Conservation (phyloP, 768 basidiomycete species). For the Russula earlei region DNA sequence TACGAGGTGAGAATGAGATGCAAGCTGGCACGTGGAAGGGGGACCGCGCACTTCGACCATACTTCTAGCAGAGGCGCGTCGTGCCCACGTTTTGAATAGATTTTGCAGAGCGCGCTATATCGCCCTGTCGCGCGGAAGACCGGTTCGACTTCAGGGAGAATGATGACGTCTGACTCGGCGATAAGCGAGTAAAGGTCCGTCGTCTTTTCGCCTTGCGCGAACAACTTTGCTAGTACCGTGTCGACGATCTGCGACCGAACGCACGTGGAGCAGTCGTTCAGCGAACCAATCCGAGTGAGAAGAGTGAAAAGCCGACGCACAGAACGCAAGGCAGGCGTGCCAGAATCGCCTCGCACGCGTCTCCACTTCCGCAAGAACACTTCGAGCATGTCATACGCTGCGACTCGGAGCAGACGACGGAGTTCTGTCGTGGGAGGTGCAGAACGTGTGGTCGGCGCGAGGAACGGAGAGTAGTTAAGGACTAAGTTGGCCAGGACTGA, state of each 20-base stretch:
- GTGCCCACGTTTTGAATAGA: constrained; percentile 50
- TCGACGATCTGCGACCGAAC: constrained; percentile 52
- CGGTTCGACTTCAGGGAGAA: constrained; percentile 54
- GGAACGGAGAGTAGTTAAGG: constrained; percentile 84
- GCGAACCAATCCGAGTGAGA: background rate
- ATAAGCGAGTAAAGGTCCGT: constrained; percentile 54
- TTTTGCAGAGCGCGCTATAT: constrained; percentile 49
- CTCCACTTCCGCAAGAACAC: constrained; percentile 56
- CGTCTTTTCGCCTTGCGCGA: constrained; percentile 50
- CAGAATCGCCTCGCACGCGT: constrained; percentile 34
- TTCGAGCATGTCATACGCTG: constrained; percentile 71
- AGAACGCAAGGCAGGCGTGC: constrained; percentile 18
- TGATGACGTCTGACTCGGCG: constrained; percentile 41
- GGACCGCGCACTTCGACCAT: constrained; percentile 51
- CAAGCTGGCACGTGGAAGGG: background rate
- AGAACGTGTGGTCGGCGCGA: constrained; percentile 55
- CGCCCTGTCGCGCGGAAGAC: constrained; percentile 41
- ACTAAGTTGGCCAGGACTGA: constrained; percentile 84
- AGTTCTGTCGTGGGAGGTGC: constrained; percentile 68
- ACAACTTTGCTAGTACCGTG: constrained; percentile 69
- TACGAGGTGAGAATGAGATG: background rate
- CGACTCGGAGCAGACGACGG: constrained; percentile 47
- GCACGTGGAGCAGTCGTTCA: background rate
- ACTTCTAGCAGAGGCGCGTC: constrained; percentile 54
- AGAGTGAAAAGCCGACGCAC: constrained; percentile 14